Percentiles rank a stretch among this genome's conserved stretches.
Conservation (phyloP, 2,329 filamentous ascomycete species). For the Pseudopithomyces chartarum region DNA sequence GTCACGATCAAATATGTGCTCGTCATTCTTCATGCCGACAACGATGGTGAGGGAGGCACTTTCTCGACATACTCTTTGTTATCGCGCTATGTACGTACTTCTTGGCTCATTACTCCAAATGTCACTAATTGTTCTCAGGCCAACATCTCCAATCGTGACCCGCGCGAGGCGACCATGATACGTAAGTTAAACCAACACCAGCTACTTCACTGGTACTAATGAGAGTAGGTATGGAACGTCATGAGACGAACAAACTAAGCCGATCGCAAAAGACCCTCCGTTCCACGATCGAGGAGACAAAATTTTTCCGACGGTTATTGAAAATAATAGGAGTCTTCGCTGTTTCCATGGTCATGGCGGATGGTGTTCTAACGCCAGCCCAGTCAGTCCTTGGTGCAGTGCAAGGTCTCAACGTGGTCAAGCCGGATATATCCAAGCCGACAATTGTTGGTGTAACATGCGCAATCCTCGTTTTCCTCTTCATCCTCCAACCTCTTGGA, state of each 20-base stretch:
- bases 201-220: neutral
- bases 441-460: conserved; percentile 69
- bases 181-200: conserved; percentile 34
- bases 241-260: conserved; percentile 61
- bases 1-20: conserved; percentile 72
- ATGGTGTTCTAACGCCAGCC: conserved; percentile 71
- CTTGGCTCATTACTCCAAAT: too few relatives aligned
- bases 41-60: conserved; percentile 73
- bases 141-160: conserved; percentile 65
- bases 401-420: conserved; percentile 64
- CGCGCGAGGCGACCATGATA: conserved; percentile 59
- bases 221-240: conserved; percentile 57
- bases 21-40: conserved; percentile 69
- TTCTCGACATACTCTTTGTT: conserved; percentile 71
- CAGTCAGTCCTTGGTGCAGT: conserved; percentile 73
- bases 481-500: conserved; percentile 68
- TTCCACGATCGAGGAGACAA: conserved; percentile 62
- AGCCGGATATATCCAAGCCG: conserved; percentile 58
- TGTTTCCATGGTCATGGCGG: conserved; percentile 70
- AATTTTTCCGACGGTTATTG: conserved; percentile 57
- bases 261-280: conserved; percentile 59
- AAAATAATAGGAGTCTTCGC: conserved; percentile 68
- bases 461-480: conserved; percentile 67
- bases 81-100: conserved; percentile 54
- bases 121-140: conserved; percentile 45